Conservation (phyloP, 176 grass and related monocot species). For the Carex parvula region DNA sequence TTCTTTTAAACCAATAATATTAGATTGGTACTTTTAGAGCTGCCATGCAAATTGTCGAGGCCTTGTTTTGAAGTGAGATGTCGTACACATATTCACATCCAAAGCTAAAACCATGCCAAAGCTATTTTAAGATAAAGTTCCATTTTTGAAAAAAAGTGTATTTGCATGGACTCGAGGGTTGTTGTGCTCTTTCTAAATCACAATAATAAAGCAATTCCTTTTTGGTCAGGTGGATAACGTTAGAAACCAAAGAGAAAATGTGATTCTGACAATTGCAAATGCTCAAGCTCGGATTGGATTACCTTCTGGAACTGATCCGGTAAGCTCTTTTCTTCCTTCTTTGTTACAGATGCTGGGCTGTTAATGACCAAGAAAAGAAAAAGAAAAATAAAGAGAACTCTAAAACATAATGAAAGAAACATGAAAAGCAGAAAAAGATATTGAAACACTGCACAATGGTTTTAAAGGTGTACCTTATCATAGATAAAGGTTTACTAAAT, state of each 20-base stretch:
- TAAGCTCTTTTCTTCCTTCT: conserved; percentile 35
- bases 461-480: neutral
- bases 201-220: conserved; percentile 11
- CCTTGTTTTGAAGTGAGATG: neutral
- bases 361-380: neutral
- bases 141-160: neutral
- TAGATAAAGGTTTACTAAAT: neutral
- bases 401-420: neutral
- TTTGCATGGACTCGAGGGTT: neutral
- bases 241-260: conserved; percentile 93
- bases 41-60: neutral
- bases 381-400: neutral
- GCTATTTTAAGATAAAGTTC: neutral
- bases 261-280: conserved; percentile 79
- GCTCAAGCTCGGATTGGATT: conserved; percentile 61
- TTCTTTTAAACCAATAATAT: conserved; percentile 16
- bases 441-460: neutral
- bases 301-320: conserved; percentile 46
- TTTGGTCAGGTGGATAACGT: conserved; percentile 72
- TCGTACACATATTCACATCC: neutral
- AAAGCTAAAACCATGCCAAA: neutral
- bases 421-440: neutral
- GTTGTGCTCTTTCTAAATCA: conserved; percentile 13
- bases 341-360: neutral
- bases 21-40: neutral